Conservation (phyloP, 2,329 filamentous ascomycete genomes). For the Exophiala sp. region DNA sequence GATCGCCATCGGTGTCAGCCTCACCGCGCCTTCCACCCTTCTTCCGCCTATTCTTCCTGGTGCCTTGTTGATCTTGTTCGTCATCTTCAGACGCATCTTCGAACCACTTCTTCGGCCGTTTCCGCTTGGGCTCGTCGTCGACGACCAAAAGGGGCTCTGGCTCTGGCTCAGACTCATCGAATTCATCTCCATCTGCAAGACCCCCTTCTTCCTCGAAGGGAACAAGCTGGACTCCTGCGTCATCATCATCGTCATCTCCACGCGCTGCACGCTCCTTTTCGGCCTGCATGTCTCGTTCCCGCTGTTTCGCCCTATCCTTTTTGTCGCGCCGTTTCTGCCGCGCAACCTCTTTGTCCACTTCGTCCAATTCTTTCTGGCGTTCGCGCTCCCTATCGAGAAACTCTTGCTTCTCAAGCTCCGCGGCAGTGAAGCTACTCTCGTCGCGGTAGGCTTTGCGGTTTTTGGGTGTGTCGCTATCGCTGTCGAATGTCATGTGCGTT, state of each 20-base stretch:
- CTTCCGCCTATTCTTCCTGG: conserved; percentile 18
- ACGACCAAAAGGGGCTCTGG: too few species aligned
- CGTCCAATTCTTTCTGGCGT: conserved; percentile 70
- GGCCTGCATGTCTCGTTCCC: conserved; percentile 33
- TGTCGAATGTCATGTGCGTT: conserved; percentile 83
- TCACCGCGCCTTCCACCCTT: conserved; percentile 21
- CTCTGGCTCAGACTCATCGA: background rate
- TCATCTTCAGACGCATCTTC: conserved; percentile 30
- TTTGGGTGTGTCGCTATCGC: conserved; percentile 61
- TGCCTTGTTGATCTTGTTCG: conserved; percentile 20
- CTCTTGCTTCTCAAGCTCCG: conserved; percentile 59
- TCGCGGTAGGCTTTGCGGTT: conserved; percentile 83
- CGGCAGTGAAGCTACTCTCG: conserved; percentile 74
- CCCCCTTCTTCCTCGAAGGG: conserved; percentile 30
- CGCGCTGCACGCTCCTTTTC: conserved; percentile 24
- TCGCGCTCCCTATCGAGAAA: conserved; percentile 75
- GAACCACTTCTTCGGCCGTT: conserved; percentile 42
- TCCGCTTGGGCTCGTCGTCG: conserved; percentile 30
- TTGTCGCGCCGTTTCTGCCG: conserved; percentile 65
- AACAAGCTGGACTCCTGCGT: conserved; percentile 33
- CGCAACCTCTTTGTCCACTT: conserved; percentile 75
- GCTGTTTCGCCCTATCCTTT: conserved; percentile 39
- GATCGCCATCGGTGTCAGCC: conserved; percentile 30
- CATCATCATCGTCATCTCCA: conserved; percentile 32
- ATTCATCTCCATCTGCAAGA: conserved; percentile 24